Evolutionary conservation across 768 basidiomycete genomes (phyloP).

Genomic region (Cystoderma amianthinum): DNA sequence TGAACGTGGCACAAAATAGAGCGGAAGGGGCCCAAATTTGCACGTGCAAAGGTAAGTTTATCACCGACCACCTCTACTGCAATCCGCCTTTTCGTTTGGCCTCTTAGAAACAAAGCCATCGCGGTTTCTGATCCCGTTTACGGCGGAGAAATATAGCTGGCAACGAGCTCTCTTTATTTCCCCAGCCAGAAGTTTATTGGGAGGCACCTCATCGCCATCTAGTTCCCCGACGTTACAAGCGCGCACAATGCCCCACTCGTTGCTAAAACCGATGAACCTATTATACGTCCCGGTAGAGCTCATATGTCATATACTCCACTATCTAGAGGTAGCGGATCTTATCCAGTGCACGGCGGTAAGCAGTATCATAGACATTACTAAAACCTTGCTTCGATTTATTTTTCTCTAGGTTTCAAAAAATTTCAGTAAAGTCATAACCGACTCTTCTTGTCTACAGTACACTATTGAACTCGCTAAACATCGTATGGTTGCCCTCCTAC

Average conservation of each 20-base stretch:
- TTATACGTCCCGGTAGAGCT: constrained; percentile 30
- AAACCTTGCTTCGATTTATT: constrained; percentile 3
- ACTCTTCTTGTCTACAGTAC: constrained; percentile 41
- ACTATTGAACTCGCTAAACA: constrained; percentile 41
- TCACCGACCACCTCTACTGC: too few species aligned
- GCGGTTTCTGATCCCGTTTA: too few species aligned
- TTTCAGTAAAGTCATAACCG: constrained; percentile 25
- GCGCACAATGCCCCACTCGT: constrained; percentile 12
- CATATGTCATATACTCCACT: constrained; percentile 25
- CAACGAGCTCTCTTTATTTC: too few species aligned
- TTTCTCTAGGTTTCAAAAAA: constrained; percentile 29
- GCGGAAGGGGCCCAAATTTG: background rate
- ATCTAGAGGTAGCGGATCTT: constrained; percentile 26
- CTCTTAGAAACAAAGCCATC: too few species aligned
- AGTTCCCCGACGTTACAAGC: too few species aligned
- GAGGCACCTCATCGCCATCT: too few species aligned
- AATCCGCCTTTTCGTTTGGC: too few species aligned
- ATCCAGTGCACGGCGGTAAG: constrained; percentile 23
- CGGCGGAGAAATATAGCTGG: too few species aligned
- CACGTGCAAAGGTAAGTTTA: too few species aligned
- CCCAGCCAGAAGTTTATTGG: too few species aligned
- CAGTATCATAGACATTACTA: background rate
- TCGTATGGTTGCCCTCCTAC: constrained; percentile 32
- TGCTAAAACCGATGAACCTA: constrained; percentile 10
- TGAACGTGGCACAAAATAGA: background rate